Percentiles rank a stretch among this genome's conserved stretches.
These are phyloP conservation scores for Jaenimonas drosophilae DNA, from an alignment of 208 protist genomes.

Conservation along the genomic window DNA sequence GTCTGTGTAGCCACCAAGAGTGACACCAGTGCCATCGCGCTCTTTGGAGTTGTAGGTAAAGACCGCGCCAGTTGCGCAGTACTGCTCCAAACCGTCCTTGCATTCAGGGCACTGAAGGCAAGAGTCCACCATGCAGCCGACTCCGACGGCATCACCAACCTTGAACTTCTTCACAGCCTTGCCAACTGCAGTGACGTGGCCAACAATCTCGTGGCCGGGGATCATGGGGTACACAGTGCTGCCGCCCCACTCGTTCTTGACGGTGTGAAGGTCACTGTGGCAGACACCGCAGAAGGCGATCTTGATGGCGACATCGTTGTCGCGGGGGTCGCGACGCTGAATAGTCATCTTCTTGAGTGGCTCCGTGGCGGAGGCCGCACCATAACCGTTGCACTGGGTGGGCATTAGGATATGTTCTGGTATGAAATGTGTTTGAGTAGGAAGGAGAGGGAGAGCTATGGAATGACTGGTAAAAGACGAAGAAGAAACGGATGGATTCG, in stretches of 20 bases:
- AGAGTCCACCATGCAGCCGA: conserved; percentile 87
- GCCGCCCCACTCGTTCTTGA: conserved; percentile 46
- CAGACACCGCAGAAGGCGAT: conserved; percentile 77
- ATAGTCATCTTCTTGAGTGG: conserved; percentile 31
- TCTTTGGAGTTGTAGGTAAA: conserved; percentile 46
- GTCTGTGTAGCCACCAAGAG: conserved; percentile 58
- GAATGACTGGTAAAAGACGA: too few species aligned
- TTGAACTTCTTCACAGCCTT: conserved; percentile 61
- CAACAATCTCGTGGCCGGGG: conserved; percentile 73
- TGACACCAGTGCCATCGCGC: conserved; percentile 24
- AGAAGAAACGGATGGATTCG: too few species aligned
- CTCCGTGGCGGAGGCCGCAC: conserved; percentile 18
- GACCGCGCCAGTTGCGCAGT: conserved; percentile 40
- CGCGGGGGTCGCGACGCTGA: conserved; percentile 22
- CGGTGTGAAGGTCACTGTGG: conserved; percentile 71
- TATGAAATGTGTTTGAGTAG: too few species aligned
- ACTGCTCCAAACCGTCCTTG: conserved; percentile 58
- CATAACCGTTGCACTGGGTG: conserved; percentile 13
- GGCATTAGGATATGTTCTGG: too few species aligned
- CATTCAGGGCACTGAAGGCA: conserved; percentile 59
- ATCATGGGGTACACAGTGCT: conserved; percentile 38
- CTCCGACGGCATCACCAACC: conserved; percentile 71
- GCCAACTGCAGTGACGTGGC: conserved; percentile 52
- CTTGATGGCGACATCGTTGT: conserved; percentile 56
- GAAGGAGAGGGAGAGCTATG: too few species aligned